A percentile compares a stretch with the other conserved stretches of the same genome.
Evolutionary conservation across 2,329 filamentous ascomycete species (phyloP).

Genomic region (Sporothrix pseudoabietina): DNA sequence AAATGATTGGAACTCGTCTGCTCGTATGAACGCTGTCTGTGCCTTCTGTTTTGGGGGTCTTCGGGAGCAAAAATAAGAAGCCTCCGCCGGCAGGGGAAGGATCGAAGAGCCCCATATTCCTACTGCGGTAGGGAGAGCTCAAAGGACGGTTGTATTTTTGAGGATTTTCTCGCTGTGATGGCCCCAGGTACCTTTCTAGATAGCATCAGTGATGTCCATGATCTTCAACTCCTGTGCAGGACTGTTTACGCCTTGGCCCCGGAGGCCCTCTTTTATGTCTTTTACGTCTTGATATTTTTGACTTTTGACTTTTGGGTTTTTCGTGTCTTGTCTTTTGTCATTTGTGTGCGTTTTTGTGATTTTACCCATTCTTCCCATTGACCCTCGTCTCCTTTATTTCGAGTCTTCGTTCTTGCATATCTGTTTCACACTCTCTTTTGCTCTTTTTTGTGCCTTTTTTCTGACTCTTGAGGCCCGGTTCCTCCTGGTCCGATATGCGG

Average conservation of each 20-base stretch:
- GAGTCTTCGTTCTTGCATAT: neutral
- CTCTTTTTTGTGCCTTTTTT: slow-evolving; percentile 5
- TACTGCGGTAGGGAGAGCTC: too few relatives aligned
- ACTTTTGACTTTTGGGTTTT: neutral
- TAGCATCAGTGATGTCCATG: neutral
- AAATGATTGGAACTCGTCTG: too few relatives aligned
- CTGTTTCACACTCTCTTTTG: neutral
- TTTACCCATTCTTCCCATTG: too few relatives aligned
- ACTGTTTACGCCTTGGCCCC: neutral
- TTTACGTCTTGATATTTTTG: neutral
- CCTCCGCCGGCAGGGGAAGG: neutral
- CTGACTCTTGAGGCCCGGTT: neutral
- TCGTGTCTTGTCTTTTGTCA: neutral
- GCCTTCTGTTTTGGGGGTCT: neutral
- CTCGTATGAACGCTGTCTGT: neutral
- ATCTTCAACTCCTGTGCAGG: neutral
- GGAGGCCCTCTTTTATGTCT: neutral
- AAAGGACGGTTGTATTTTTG: neutral
- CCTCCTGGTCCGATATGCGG: slow-evolving; percentile 12
- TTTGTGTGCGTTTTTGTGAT: neutral
- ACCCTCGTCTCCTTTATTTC: slow-evolving; percentile 2
- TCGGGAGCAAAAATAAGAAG: neutral
- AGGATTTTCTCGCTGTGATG: neutral
- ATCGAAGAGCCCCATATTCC: neutral
- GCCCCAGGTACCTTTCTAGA: neutral